phyloP scores from a whole-genome alignment of 139 green algal species.

The Trebouxia sp. region DNA sequence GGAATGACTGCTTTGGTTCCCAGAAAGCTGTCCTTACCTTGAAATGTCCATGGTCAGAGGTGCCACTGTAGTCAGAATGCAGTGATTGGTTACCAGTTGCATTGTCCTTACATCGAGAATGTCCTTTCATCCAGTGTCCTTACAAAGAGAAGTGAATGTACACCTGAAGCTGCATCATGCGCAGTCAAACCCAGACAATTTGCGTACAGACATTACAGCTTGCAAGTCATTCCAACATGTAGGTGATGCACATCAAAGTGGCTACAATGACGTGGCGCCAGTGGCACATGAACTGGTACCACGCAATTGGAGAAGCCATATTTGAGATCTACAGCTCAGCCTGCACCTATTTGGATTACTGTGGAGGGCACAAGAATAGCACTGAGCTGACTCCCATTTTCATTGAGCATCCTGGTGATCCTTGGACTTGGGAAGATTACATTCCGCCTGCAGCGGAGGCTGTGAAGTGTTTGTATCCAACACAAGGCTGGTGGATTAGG shows the following conservation, averaged over 20 bases:
- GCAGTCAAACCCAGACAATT: too few relatives aligned
- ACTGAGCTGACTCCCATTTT: background rate
- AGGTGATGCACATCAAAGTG: background rate
- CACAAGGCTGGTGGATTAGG: background rate
- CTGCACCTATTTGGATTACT: background rate
- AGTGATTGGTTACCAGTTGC: too few relatives aligned
- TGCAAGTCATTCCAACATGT: background rate
- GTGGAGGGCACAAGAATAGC: background rate
- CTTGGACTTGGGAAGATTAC: background rate
- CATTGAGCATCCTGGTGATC: background rate
- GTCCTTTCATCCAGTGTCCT: too few relatives aligned
- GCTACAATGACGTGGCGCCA: background rate
- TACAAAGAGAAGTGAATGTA: too few relatives aligned
- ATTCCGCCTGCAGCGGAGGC: background rate
- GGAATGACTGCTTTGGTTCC: too few relatives aligned
- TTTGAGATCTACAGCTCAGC: conserved; percentile 9
- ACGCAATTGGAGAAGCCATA: background rate
- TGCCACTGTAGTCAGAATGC: too few relatives aligned
- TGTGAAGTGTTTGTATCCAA: background rate
- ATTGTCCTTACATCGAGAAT: too few relatives aligned
- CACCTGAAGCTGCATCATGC: too few relatives aligned
- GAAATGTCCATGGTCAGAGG: too few relatives aligned
- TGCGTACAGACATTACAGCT: too few relatives aligned
- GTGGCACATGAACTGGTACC: conserved; percentile 1
- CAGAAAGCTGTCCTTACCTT: too few relatives aligned